Evolutionary conservation across 768 basidiomycete species (phyloP), one percentile per base, ranked within the genome.

Genomic region (Naganishia vaughanmartiniae): DNA sequence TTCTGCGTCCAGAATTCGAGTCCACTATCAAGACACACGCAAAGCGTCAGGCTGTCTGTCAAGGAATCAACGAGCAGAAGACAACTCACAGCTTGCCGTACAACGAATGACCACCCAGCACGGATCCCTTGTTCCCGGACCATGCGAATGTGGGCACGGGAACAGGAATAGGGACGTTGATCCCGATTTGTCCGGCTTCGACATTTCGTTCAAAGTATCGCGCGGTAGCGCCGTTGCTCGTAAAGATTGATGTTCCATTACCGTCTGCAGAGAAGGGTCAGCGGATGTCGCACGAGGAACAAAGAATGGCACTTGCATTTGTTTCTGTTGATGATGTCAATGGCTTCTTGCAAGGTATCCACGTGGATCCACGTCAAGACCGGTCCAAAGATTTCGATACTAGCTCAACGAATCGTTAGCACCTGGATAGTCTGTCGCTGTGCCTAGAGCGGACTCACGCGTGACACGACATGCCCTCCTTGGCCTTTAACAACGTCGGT

Each of bases 1-100:
- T 93, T 91, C 82, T 95, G 92, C 4, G 94, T 96, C 80, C 92
- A 97, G 83, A 97, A 97, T 80, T 91, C 90, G 82, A 96, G 86
- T 21, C 91, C 94, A 24, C 71, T 67, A 60, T 14, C 54, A 34
- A 5, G n/a, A 36, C n/a, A 11, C 4, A 21, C 28, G 57, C 7
- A 39, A n/a, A 36, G 57, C 42, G 42, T 39, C 45, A 51, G n/a
- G 21, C 6, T 30, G n/a, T 2, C 31, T 2, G 15, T 26, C 28
- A 21, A 30, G 7, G 5, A 21, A n/a, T 12, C 14, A 34, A 51
- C 31, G 28, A 26, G 21, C 6, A 6, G 48, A 26, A 26, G 48
- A 15, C n/a, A 24, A 65, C 71, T 72, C 66, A 72, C 71, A 67
- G 51, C 66, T 72, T 72, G 1, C 71, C 71, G 30, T 72, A 72